Percentiles rank a stretch among this genome's conserved stretches.
Conservation (phyloP, 257 asterid species). For the Solanum tacnaense region DNA sequence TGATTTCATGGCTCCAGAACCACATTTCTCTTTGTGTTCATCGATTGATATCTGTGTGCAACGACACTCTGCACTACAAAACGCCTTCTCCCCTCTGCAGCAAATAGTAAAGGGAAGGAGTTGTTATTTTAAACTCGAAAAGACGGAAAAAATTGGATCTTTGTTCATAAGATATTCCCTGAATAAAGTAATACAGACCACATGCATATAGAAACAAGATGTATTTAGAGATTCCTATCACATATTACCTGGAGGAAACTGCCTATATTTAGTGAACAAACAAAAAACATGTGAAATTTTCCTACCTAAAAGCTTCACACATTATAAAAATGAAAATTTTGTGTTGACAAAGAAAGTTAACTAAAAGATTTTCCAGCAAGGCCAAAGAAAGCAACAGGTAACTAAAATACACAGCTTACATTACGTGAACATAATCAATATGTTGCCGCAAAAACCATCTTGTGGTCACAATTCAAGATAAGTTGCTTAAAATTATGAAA, state of each 20-base stretch:
- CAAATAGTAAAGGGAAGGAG: not conserved
- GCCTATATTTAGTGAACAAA: not conserved
- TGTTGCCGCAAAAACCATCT: not conserved
- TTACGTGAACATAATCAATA: not conserved
- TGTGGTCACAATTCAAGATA: not conserved
- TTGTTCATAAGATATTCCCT: not conserved
- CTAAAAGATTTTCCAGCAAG: not conserved
- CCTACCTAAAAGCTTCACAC: not conserved
- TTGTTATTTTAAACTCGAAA: not conserved
- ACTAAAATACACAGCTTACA: not conserved
- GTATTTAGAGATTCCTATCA: not conserved
- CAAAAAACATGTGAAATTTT: not conserved
- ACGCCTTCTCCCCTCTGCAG: slow-evolving; percentile 62
- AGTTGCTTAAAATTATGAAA: not conserved
- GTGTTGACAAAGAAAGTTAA: slow-evolving; percentile 1
- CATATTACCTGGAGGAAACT: not conserved
- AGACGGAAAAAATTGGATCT: not conserved
- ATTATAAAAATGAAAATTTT: not conserved
- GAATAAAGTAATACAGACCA: not conserved
- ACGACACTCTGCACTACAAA: slow-evolving; percentile 52
- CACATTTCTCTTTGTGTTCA: slow-evolving; percentile 34
- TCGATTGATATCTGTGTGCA: slow-evolving; percentile 34
- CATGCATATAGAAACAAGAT: not conserved
- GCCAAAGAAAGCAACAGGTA: not conserved
- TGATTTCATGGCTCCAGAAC: slow-evolving; percentile 24